These are phyloP conservation scores for Apiospora sp. DNA, from an alignment of 2,329 filamentous ascomycete genomes.

Conservation along the genomic window DNA sequence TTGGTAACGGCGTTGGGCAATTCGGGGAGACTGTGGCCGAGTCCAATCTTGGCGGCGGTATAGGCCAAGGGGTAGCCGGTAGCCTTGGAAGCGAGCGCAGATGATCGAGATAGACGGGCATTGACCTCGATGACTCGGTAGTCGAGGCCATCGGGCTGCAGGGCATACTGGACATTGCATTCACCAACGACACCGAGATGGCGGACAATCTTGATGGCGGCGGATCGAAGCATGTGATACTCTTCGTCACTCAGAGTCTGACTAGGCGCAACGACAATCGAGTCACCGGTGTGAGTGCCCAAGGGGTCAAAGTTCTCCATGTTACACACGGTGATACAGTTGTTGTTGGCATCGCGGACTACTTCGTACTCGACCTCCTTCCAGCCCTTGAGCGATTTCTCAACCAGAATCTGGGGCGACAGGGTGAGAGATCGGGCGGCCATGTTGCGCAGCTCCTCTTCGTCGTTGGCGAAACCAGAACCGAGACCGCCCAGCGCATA, in stretches of 20 bases:
- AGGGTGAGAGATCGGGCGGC: constrained; percentile 91
- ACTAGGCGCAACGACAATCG: constrained; percentile 95
- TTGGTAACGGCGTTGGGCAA: constrained; percentile 98
- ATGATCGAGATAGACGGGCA: constrained; percentile 96
- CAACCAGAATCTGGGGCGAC: constrained; percentile 94
- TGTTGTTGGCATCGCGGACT: constrained; percentile 94
- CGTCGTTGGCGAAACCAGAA: constrained; percentile 93
- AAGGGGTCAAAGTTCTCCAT: constrained; percentile 99
- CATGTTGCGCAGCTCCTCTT: constrained; percentile 92
- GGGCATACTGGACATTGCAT: constrained; percentile 97
- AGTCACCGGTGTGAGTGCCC: constrained; percentile 97
- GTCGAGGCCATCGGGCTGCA: constrained; percentile 95
- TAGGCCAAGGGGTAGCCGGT: constrained; percentile 98
- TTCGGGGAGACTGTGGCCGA: constrained; percentile 93
- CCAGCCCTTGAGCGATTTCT: constrained; percentile 99
- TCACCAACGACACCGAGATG: constrained; percentile 97
- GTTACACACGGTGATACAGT: constrained; percentile 99
- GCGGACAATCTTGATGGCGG: constrained; percentile 97
- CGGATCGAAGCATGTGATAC: constrained; percentile 98
- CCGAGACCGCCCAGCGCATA: constrained; percentile 96
- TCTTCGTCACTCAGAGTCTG: constrained; percentile 98
- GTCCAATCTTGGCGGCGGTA: constrained; percentile 96
- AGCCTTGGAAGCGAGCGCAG: constrained; percentile 95
- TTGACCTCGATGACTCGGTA: constrained; percentile 99
- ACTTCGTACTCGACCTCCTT: constrained; percentile 99